phyloP scores from a whole-genome alignment of 2,329 filamentous ascomycete genomes.

The Colletotrichum lindemuthianum region DNA sequence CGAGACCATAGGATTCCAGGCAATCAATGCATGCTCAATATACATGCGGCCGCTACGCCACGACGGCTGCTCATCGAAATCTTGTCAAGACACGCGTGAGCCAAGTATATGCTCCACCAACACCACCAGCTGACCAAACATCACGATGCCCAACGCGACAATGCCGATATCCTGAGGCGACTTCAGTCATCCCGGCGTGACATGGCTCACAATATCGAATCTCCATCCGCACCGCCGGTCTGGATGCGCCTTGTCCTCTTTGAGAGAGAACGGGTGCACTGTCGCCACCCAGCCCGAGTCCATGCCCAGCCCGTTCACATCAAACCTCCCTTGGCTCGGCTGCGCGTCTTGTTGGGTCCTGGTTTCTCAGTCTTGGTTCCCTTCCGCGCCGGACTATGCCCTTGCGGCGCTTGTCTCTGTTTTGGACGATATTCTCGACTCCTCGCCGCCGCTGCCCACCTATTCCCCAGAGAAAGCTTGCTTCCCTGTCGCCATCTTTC shows the following conservation, averaged over 20 bases:
- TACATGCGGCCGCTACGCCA: slow-evolving; percentile 18
- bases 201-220: slow-evolving; percentile 11
- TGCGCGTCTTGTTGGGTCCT: slow-evolving; percentile 10
- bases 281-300: slow-evolving; percentile 15
- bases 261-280: slow-evolving; percentile 6
- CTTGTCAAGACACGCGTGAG: slow-evolving; percentile 9
- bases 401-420: slow-evolving; percentile 5
- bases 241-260: slow-evolving; percentile 9
- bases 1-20: slow-evolving; percentile 17
- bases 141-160: too few relatives aligned
- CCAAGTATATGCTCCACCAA: not conserved
- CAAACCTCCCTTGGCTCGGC: slow-evolving; percentile 28
- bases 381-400: slow-evolving; percentile 7
- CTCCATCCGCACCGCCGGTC: not conserved
- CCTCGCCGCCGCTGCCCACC: not conserved
- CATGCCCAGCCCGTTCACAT: not conserved
- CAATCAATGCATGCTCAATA: slow-evolving; percentile 16
- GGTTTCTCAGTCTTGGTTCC: not conserved
- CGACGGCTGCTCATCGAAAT: not conserved
- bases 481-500: slow-evolving; percentile 28
- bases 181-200: not conserved
- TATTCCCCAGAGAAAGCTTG: not conserved
- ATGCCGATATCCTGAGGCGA: too few relatives aligned
- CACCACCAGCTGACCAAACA: too few relatives aligned
- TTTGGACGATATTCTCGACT: slow-evolving; percentile 6